Percentiles rank a stretch among this genome's conserved stretches.
Evolutionary conservation across 2,329 filamentous ascomycete genomes (phyloP).

Genomic region (Ceratocystis ficicola): DNA sequence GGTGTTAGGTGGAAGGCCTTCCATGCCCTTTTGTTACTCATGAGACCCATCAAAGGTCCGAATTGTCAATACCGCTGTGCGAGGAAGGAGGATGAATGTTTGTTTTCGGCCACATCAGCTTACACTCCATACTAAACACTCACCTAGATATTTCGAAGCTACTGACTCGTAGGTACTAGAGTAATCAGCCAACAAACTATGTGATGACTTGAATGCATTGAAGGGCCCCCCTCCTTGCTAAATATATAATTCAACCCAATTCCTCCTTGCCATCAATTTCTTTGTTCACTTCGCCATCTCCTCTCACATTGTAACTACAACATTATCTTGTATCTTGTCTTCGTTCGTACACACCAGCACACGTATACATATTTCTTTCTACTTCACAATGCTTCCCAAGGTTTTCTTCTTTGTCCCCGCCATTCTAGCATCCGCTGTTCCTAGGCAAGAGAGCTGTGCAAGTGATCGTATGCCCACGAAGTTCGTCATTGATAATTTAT

Average conservation of each 20-base stretch:
- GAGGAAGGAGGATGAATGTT: neutral
- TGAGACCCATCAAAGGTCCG: neutral
- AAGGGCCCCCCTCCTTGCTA: too few species aligned
- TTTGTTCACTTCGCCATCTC: neutral
- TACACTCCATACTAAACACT: neutral
- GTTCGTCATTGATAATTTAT: constrained; percentile 33
- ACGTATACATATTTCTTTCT: too few species aligned
- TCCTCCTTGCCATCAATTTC: neutral
- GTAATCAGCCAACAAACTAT: neutral
- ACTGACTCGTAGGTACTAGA: neutral
- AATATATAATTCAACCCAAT: too few species aligned
- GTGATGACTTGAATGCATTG: neutral
- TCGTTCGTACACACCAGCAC: too few species aligned
- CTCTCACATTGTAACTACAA: neutral
- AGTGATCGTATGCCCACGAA: constrained; percentile 31
- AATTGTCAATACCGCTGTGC: neutral
- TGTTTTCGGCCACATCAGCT: constrained; percentile 2
- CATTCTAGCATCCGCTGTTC: constrained; percentile 15
- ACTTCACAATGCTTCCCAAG: constrained; percentile 20
- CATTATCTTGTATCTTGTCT: neutral
- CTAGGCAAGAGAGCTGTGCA: constrained; percentile 19
- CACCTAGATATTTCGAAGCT: neutral
- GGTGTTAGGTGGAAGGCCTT: neutral
- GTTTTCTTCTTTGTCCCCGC: constrained; percentile 22
- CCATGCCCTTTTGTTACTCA: constrained; percentile 4